A percentile compares a stretch with the other conserved stretches of the same genome.
Conservation (phyloP, 257 asterid genomes). For the Leonotis leonurus region DNA sequence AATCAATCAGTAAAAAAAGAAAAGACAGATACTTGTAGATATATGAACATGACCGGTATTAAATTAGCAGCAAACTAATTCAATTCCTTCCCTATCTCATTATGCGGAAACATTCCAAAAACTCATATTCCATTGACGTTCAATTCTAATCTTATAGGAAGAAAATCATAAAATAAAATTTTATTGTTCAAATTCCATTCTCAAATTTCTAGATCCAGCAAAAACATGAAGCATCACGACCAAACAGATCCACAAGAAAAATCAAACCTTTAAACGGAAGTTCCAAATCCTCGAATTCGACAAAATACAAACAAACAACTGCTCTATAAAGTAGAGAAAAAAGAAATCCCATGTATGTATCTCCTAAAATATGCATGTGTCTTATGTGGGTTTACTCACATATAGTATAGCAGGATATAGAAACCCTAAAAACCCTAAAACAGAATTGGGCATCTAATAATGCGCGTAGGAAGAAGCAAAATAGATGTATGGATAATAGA, state of each 20-base stretch:
- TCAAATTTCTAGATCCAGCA: constrained; percentile 7
- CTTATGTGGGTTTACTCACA: constrained; percentile 16
- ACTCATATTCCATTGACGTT: neutral
- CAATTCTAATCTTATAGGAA: neutral
- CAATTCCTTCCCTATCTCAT: neutral
- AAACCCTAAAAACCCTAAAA: constrained; percentile 29
- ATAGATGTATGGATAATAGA: neutral
- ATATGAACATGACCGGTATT: neutral
- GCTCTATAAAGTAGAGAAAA: neutral
- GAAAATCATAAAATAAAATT: neutral
- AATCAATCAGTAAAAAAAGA: neutral
- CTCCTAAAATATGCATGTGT: neutral
- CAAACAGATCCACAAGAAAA: constrained; percentile 21
- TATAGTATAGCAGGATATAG: constrained; percentile 20
- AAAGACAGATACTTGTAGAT: neutral
- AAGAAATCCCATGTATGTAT: constrained; percentile 12
- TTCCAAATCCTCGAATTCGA: neutral
- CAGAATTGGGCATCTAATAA: neutral
- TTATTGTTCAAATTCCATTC: neutral
- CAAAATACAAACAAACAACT: constrained; percentile 1
- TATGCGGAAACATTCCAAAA: neutral
- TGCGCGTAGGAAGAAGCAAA: neutral
- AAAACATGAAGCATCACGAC: neutral
- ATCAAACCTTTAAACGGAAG: constrained; percentile 4
- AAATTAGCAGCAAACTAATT: neutral